Evolutionary conservation across 1,284 basidiomycete genomes (phyloP).

Genomic region (Naganishia cerealis): DNA sequence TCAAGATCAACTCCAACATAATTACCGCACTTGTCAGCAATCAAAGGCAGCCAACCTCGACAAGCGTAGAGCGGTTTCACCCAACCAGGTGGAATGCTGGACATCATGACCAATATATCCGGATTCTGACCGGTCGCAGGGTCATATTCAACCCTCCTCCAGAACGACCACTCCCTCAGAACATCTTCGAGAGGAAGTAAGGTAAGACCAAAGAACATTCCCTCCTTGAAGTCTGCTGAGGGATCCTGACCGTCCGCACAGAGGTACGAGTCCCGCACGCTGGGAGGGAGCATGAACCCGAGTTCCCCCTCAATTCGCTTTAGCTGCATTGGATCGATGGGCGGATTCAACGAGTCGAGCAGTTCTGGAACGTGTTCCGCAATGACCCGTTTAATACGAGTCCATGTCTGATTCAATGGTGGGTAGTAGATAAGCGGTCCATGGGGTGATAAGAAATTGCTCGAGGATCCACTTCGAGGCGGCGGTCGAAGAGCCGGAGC

Average conservation of each 20-base stretch:
- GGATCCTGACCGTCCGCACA: constrained; percentile 82
- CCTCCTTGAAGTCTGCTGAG: constrained; percentile 81
- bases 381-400: constrained; percentile 73
- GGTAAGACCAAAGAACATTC: constrained; percentile 81
- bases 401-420: constrained; percentile 73
- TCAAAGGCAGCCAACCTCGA: constrained; percentile 91
- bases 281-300: constrained; percentile 72
- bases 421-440: constrained; percentile 60
- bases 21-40: constrained; percentile 90
- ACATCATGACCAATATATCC: constrained; percentile 73
- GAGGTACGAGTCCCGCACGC: constrained; percentile 79
- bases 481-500: constrained; percentile 14
- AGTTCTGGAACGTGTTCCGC: constrained; percentile 81
- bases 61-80: constrained; percentile 86
- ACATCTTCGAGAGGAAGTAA: constrained; percentile 84
- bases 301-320: constrained; percentile 76
- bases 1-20: constrained; percentile 94
- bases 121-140: constrained; percentile 69
- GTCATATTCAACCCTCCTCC: constrained; percentile 85
- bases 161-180: constrained; percentile 87
- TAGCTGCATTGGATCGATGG: constrained; percentile 72
- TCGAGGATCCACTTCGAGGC: constrained; percentile 16
- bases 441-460: constrained; percentile 29
- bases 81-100: constrained; percentile 87
- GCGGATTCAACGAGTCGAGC: constrained; percentile 84